Percentiles rank a stretch among this genome's conserved stretches.
These are phyloP conservation scores for Torrubiella hemipterigena DNA, from an alignment of 2,329 filamentous ascomycete species.

Conservation along the genomic window DNA sequence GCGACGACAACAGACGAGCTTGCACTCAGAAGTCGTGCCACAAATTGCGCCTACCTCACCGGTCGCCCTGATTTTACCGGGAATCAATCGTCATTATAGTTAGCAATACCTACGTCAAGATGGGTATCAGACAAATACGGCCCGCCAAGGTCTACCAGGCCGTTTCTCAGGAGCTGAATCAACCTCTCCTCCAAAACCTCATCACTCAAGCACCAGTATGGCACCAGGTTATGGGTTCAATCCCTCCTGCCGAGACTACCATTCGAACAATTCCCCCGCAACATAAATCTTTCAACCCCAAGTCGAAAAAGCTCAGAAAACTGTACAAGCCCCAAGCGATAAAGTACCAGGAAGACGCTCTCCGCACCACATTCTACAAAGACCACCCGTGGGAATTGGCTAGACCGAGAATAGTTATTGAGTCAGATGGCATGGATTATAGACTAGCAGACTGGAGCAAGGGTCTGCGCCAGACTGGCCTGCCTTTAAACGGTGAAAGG, in stretches of 20 bases:
- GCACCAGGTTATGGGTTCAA: slow-evolving; percentile 36
- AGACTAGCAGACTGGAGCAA: slow-evolving; percentile 69
- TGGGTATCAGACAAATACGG: slow-evolving; percentile 30
- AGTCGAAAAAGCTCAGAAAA: slow-evolving; percentile 46
- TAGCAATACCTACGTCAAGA: slow-evolving; percentile 8
- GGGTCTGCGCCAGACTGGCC: slow-evolving; percentile 59
- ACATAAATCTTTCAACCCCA: slow-evolving; percentile 29
- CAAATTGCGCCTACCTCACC: too few species aligned
- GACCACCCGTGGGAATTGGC: slow-evolving; percentile 98
- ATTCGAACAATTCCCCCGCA: slow-evolving; percentile 39
- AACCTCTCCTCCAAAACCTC: slow-evolving; percentile 22
- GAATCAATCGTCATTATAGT: too few species aligned
- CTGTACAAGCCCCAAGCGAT: slow-evolving; percentile 73
- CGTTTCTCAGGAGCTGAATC: slow-evolving; percentile 30
- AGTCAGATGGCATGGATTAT: slow-evolving; percentile 73
- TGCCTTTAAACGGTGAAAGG: slow-evolving; percentile 76
- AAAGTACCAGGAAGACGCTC: slow-evolving; percentile 68
- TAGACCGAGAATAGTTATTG: slow-evolving; percentile 71
- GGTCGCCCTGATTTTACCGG: too few species aligned
- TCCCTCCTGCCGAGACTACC: slow-evolving; percentile 47
- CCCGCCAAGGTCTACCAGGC: slow-evolving; percentile 35
- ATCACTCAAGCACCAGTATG: slow-evolving; percentile 29
- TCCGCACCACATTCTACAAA: slow-evolving; percentile 73
- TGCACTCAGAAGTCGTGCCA: too few species aligned
- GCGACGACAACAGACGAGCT: too few species aligned